Base-by-base conservation (phyloP, 805 yeast genomes). In the Yamadazyma laniorum region DNA sequence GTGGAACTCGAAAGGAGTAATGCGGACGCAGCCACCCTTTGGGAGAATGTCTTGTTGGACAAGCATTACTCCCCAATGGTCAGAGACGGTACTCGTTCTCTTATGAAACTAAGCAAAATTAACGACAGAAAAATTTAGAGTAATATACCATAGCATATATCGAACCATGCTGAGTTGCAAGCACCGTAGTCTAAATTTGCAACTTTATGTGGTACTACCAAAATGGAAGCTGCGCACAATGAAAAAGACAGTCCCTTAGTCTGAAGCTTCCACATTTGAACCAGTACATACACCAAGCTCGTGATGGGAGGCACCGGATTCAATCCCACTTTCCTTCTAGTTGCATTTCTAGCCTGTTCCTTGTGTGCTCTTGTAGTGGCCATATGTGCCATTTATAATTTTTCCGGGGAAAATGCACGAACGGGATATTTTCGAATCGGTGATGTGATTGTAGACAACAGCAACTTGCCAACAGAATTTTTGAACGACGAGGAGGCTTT, bases 11-110 rank as follows among this genome's bases (percentile, higher is more conserved):
- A 83, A 48, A 78, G 91, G 56, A 69, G 85, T 49, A 90, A 93
- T 53, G 76, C 95, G 2, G 91, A 83, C 29, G 93, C 91, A 13
- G 95, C 97, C 1, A 83, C 89, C 0, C 63, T 91, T 25, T 93
- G 96, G 95, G 99, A 93, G 55, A 78, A 80, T 36, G 81, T 81
- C 5, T 61, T 91, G 28, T 65, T 93, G 40, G 83, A 82, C 40
- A 77, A 80, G 45, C 98, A 93, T 60, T 93, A 86, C 56, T 77
- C 88, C 44, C 95, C 95, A 2, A 63, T 75, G 40, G 86, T 90
- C n/a, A 73, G 80, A 16, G 82, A 81, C 50, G 90, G 88, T 12
- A 52, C 67, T n/a, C 48, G 73, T 32, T 56, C 65, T 8, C 59
- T 68, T 46, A 53, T 65, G 63, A 68, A 68, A 41, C 56, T 60